Base-by-base conservation (phyloP, 345 rosid genomes). In the Lepidium sativum region DNA sequence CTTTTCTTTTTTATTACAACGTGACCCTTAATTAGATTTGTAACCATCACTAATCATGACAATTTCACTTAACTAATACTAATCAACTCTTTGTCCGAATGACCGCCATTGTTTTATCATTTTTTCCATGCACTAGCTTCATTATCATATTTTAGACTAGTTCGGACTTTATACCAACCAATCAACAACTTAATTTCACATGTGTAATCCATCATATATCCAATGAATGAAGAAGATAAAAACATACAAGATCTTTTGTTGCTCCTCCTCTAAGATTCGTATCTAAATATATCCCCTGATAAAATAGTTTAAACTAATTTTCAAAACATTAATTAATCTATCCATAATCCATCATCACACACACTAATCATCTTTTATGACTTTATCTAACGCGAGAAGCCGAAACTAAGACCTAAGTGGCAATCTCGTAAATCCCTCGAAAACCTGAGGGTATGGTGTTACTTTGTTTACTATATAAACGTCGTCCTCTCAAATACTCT, bases 401-500 rank as follows among this genome's bases (percentile, higher is more conserved):
- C 73, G 68, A 74, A 67, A 54, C 15, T 71, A 41, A 38, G 35
- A 45, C 60, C 50, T 7, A 21, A 18, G 38, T 65, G 71, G 71
- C 65, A 52, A 12, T 12, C 8, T 53, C 53, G 94, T 78, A 77
- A 75, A 80, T 80, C 63, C 15, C 14, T 49, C 0, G 0, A 56
- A 77, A 23, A 0, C 23, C 4, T 1, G 14, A 58, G 67, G 90
- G 83, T 18, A 54, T 3, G 73, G 34, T 40, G 6, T 7, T 1
- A 51, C 5, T n/a, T 21, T 1, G 0, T 4, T 3, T 8, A 53
- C 68, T 86, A 83, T 86, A 83, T 77, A 84, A n/a, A 64, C 63
- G 13, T 4, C 40, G 55, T 39, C 67, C 59, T 59, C 69, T 43
- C 3, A 0, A 17, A 2, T 0, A 13, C 61, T 6, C 29, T 21